A percentile compares a stretch with the other conserved stretches of the same genome.
Evolutionary conservation across 371 early-diverging fungal genomes (phyloP).

Genomic region (Rhizopus delemar): DNA sequence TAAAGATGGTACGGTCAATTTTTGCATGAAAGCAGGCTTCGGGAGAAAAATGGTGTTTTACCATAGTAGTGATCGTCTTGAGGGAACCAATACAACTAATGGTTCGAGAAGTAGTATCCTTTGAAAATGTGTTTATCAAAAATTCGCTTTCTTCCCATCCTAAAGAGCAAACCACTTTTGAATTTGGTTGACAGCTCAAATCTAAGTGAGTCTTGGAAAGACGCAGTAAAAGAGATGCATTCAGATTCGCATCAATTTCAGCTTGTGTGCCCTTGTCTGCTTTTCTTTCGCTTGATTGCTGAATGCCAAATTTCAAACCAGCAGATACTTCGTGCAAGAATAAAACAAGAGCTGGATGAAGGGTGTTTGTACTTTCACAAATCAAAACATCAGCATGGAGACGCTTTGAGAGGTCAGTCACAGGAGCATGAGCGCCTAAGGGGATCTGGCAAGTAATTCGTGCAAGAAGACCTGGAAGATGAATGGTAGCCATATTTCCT

Average conservation of each 20-base stretch:
- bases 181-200: constrained; percentile 76
- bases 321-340: constrained; percentile 71
- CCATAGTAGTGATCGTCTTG: constrained; percentile 57
- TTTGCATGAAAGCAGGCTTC: constrained; percentile 73
- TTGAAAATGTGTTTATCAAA: constrained; percentile 52
- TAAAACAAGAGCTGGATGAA: constrained; percentile 76
- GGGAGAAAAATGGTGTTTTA: constrained; percentile 82
- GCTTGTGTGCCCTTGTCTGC: constrained; percentile 21
- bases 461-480: constrained; percentile 70
- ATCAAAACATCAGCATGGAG: constrained; percentile 72
- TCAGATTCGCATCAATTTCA: constrained; percentile 28
- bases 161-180: constrained; percentile 74
- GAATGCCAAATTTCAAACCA: constrained; percentile 68
- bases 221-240: constrained; percentile 53
- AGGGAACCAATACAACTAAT: constrained; percentile 66
- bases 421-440: constrained; percentile 51
- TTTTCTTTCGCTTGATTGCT: constrained; percentile 51
- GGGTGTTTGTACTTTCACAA: constrained; percentile 73
- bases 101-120: constrained; percentile 45
- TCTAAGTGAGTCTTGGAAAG: constrained; percentile 70
- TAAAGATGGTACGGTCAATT: constrained; percentile 62
- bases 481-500: constrained; percentile 59
- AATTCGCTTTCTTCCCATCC: constrained; percentile 75
- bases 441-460: constrained; percentile 65
- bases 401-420: constrained; percentile 42